Conservation (phyloP, 1,284 basidiomycete genomes). For the Ceratobasidium sp. region DNA sequence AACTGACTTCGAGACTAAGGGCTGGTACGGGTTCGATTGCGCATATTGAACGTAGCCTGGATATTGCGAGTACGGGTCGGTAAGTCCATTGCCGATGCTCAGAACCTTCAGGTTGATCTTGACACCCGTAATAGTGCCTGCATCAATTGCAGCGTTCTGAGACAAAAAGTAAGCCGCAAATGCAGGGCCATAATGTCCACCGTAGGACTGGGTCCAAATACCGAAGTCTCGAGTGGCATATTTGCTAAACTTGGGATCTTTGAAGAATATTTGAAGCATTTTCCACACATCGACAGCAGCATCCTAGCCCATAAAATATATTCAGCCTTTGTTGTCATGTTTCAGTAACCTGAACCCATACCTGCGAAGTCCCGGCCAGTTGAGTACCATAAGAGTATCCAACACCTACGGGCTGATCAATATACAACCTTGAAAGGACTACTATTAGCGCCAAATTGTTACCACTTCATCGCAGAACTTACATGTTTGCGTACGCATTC, state of each 20-base stretch:
- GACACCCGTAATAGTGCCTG: slow-evolving; percentile 60
- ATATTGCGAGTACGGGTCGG: slow-evolving; percentile 70
- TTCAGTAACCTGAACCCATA: not conserved
- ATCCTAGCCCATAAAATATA: slow-evolving; percentile 22
- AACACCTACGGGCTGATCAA: slow-evolving; percentile 79
- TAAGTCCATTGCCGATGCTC: too few species aligned
- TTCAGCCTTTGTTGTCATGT: not conserved
- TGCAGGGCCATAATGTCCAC: slow-evolving; percentile 72
- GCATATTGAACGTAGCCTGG: slow-evolving; percentile 69
- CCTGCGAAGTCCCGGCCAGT: slow-evolving; percentile 54
- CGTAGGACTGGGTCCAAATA: slow-evolving; percentile 72
- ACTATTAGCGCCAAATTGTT: not conserved
- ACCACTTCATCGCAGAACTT: slow-evolving; percentile 15
- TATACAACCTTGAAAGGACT: slow-evolving; percentile 65
- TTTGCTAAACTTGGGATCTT: slow-evolving; percentile 68
- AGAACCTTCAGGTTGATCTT: slow-evolving; percentile 72
- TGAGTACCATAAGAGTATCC: slow-evolving; percentile 74
- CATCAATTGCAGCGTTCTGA: slow-evolving; percentile 69
- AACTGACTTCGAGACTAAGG: slow-evolving; percentile 61
- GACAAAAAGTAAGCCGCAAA: slow-evolving; percentile 68
- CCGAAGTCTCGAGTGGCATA: slow-evolving; percentile 68
- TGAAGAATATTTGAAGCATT: slow-evolving; percentile 76
- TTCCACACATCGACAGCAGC: slow-evolving; percentile 57
- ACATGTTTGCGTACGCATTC: slow-evolving; percentile 78
- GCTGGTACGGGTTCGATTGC: slow-evolving; percentile 67